Evolutionary conservation across 2,329 filamentous ascomycete genomes (phyloP).

Genomic region (Pseudocercospora fuligena): DNA sequence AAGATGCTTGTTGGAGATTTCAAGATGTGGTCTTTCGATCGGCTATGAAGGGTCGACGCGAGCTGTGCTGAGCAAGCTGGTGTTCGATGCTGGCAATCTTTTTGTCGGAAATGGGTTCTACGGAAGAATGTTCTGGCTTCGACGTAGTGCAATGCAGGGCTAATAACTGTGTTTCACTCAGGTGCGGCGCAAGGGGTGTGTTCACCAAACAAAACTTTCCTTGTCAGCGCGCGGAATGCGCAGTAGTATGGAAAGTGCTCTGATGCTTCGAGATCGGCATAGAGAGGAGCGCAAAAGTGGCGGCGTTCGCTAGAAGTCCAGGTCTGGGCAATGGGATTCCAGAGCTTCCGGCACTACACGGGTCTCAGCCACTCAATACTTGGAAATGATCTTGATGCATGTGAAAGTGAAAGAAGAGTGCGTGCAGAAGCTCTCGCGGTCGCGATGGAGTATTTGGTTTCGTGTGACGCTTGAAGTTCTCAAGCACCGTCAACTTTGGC

Average conservation of each 20-base stretch:
- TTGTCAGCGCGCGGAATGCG: not conserved
- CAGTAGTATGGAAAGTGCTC: too few species aligned
- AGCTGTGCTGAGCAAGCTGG: too few species aligned
- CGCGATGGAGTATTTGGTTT: not conserved
- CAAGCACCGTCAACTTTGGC: not conserved
- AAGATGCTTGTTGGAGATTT: too few species aligned
- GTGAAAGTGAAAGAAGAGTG: not conserved
- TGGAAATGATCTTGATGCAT: not conserved
- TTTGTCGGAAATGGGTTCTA: too few species aligned
- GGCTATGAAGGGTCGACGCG: too few species aligned
- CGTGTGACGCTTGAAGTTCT: not conserved
- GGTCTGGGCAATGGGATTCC: not conserved
- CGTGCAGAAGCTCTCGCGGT: not conserved
- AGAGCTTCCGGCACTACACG: not conserved
- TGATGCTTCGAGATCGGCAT: too few species aligned
- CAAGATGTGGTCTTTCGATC: too few species aligned
- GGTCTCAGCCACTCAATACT: too few species aligned
- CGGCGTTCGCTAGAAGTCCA: not conserved
- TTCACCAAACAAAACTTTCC: not conserved
- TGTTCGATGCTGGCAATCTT: too few species aligned
- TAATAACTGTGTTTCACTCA: not conserved
- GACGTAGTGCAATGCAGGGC: not conserved
- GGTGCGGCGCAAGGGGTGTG: not conserved
- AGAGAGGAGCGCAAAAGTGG: not conserved
- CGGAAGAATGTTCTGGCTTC: too few species aligned